A percentile compares a stretch with the other conserved stretches of the same genome.
phyloP scores from a whole-genome alignment of 192 early-diverging fungal species.

The Oehlia diaphana region DNA sequence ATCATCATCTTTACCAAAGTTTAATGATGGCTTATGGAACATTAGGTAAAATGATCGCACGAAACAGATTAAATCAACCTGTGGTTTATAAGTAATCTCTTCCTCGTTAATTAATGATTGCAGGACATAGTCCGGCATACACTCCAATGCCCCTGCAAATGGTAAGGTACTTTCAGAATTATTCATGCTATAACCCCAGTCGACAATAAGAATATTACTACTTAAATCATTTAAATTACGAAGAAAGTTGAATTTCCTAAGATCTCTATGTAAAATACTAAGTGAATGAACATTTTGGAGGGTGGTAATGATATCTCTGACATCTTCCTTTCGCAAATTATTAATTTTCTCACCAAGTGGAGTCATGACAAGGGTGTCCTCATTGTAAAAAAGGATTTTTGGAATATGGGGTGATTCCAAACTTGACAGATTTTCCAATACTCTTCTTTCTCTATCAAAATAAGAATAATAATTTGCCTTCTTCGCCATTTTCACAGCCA shows the following conservation, averaged over 20 bases:
- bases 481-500: slow-evolving; percentile 21
- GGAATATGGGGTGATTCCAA: not conserved
- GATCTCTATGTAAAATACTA: slow-evolving; percentile 13
- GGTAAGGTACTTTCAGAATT: not conserved
- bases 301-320: slow-evolving; percentile 12
- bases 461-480: not conserved
- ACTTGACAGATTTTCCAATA: not conserved
- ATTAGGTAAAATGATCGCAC: slow-evolving; percentile 17
- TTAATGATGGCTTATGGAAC: not conserved
- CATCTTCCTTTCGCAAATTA: slow-evolving; percentile 10
- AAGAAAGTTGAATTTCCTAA: slow-evolving; percentile 15
- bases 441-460: not conserved
- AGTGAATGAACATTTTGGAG: not conserved
- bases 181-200: slow-evolving; percentile 16
- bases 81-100: not conserved
- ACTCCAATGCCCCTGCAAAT: slow-evolving; percentile 23
- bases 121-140: slow-evolving; percentile 5
- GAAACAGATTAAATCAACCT: slow-evolving; percentile 1
- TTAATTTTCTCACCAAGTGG: slow-evolving; percentile 17
- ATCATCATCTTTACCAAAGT: not conserved
- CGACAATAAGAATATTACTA: slow-evolving; percentile 7
- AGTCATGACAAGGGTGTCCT: not conserved
- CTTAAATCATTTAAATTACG: not conserved
- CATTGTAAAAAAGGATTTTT: not conserved
- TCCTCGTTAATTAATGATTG: not conserved